These are phyloP conservation scores for Mikania micrantha DNA, from an alignment of 129 eudicot genomes.

Conservation along the genomic window DNA sequence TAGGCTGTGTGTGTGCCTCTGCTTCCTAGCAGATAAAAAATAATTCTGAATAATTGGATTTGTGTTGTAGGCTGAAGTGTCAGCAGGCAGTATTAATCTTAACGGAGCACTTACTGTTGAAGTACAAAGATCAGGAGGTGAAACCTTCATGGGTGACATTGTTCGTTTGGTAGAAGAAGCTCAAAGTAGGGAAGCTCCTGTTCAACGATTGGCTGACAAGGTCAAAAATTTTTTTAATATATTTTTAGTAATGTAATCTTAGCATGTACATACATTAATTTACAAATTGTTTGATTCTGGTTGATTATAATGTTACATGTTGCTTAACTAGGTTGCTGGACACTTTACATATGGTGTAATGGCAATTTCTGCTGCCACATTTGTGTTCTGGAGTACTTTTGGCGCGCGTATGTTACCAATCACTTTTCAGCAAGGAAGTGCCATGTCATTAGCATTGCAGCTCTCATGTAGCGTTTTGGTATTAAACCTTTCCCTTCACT, in stretches of 20 bases:
- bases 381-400: constrained; percentile 82
- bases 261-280: neutral
- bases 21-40: neutral
- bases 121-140: constrained; percentile 95
- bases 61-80: constrained; percentile 70
- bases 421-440: constrained; percentile 58
- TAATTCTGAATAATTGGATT: neutral
- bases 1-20: neutral
- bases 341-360: constrained; percentile 96
- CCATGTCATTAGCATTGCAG: constrained; percentile 92
- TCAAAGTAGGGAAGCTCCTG: constrained; percentile 97
- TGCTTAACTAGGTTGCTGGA: constrained; percentile 72
- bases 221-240: constrained; percentile 14
- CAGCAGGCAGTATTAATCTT: constrained; percentile 95
- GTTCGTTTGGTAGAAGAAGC: constrained; percentile 98
- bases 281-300: constrained; percentile 4
- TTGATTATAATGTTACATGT: neutral
- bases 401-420: constrained; percentile 79
- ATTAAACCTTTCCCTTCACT: constrained; percentile 4
- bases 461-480: constrained; percentile 99
- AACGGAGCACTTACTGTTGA: constrained; percentile 89
- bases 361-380: constrained; percentile 96
- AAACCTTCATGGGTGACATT: constrained; percentile 91
- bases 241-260: neutral
- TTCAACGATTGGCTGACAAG: constrained; percentile 97